Evolutionary conservation across 192 early-diverging fungal species (phyloP), one percentile per base, ranked within the genome.

Genomic region (Chytriomyces sp.): DNA sequence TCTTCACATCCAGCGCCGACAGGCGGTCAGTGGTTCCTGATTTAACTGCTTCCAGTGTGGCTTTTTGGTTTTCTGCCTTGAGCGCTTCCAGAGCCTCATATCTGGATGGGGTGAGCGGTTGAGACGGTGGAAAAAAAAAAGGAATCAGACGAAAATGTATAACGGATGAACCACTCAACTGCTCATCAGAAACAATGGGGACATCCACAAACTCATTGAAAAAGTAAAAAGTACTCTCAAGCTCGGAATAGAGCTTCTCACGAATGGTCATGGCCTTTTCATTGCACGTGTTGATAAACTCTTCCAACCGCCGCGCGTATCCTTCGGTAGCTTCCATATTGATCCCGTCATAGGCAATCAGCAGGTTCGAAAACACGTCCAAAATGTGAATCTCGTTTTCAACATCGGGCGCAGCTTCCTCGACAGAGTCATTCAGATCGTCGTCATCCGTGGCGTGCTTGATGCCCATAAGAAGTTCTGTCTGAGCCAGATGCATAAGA

Each of bases 41-140:
- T 71, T 89, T 89, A 16, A 89, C 82, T 65, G 89, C 86, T 68
- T 89, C 88, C n/a, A 88, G 64, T 13, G 86, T 89, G 6, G 88
- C 88, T 61, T 88, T 88, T 68, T 89, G 85, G 6, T 81, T 80
- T 45, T 80, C 76, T 47, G 80, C 78, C 57, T 81, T 81, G 45
- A 86, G 80, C 18, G 69, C 78, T 67, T 89, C 84, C 8, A 89
- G 77, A 43, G 86, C 77, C 18, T 77, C 77, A 68, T 81, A 88
- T 67, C 86, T 87, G 57, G 9, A 77, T 0, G 26, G 10, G 10
- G 60, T 23, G 49, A 26, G 20, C 20, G 13, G 13, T 13, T n/a
- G 20, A n/a, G 13, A n/a, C 16, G 13, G 20, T 20, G 13, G 13
- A 57, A 57, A n/a, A 26, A 11, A 44, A 28, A 75, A 3, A 74